Base-by-base conservation (phyloP, 2,329 filamentous ascomycete species). In the Karstenula rhodostoma region DNA sequence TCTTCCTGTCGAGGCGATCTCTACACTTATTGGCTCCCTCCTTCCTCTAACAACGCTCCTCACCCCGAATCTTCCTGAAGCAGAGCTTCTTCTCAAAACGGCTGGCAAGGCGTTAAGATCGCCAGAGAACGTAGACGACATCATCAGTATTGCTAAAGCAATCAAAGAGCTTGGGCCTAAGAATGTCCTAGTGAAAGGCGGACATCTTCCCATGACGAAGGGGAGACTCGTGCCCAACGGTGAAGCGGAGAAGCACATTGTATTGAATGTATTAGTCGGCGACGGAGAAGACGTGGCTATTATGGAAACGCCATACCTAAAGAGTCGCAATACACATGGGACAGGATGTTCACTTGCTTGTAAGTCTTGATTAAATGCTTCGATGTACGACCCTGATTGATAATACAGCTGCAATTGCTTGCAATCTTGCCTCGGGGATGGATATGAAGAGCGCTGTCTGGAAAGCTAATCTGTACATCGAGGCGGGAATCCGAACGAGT, bases 291-390 rank as follows among this genome's bases (percentile, higher is more conserved):
- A 47, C n/a, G 76, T 85, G 0, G 82, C 87, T 1, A 80, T 87
- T 42, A 85, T 97, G 51, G 85, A 93, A 76, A 91, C 87, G 42
- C 83, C 84, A 4, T 97, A 90, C 73, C 83, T 92, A 63, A 79
- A 83, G 10, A 93, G 90, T 9, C 89, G 83, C 61, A 94, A 94
- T 73, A 98, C 94, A 0, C 95, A 99, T 72, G 95, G 95, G 0
- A 98, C 95, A 0, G 95, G 95, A 4, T 99, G 95, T 74, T 96
- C 93, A 10, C 84, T 98, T 61, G 95, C 95, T 43, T 97, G 89
- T 91, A 77, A 81, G 88, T 66, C 29, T 25, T 51, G 25, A 13
- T 35, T 4, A 25, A 10, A 15, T 32, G 10, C 4, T 10, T 19
- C 3, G 13, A 33, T 8, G 37, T 25, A 40, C 3, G 19, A 22